Base-by-base conservation (phyloP, 2,329 filamentous ascomycete species). In the Bipolaris oryzae region DNA sequence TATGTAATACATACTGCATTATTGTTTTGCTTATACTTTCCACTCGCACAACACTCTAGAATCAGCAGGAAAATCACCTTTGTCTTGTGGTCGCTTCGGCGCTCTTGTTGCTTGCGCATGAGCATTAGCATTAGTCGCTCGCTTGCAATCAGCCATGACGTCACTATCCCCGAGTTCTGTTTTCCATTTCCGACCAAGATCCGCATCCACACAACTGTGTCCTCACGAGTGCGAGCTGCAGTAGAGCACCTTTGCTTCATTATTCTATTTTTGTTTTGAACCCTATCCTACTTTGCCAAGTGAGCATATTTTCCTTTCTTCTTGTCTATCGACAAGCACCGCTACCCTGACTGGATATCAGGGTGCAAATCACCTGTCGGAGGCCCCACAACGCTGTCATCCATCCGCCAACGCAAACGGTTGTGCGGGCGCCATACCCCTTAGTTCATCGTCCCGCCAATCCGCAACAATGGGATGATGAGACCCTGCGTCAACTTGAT, bases 401-500 rank as follows among this genome's bases (percentile, higher is more conserved):
- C 53, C 54, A 63, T 68, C 23, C 63, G 54, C 37, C 65, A 58
- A 62, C 63, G 53, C 37, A 64, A 58, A 62, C 61, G 62, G 62
- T 38, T 62, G 55, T 43, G 49, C 63, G 61, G 58, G 37, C 57
- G 50, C 58, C 55, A 62, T 60, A 15, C 41, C 41, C 44, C 54
- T 55, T 69, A 63, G 66, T 55, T 23, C 49, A 52, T 13, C 45
- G 55, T 55, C 16, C 54, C 43, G 55, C 63, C 62, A 69, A 65
- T 63, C 53, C 57, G 54, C 52, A 42, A 49, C 21, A 50, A 60
- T 57, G 61, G 65, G 55, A 57, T 60, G 52, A 51, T 43, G 44
- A 62, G 68, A 67, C 67, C 67, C 67, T 71, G 68, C 67, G 47
- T 68, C 56, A 48, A 58, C 58, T 62, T 62, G 63, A 55, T 63